Percentiles rank a stretch among this genome's conserved stretches.
Conservation (phyloP, 139 green algal genomes). For the Haematococcus lacustris region DNA sequence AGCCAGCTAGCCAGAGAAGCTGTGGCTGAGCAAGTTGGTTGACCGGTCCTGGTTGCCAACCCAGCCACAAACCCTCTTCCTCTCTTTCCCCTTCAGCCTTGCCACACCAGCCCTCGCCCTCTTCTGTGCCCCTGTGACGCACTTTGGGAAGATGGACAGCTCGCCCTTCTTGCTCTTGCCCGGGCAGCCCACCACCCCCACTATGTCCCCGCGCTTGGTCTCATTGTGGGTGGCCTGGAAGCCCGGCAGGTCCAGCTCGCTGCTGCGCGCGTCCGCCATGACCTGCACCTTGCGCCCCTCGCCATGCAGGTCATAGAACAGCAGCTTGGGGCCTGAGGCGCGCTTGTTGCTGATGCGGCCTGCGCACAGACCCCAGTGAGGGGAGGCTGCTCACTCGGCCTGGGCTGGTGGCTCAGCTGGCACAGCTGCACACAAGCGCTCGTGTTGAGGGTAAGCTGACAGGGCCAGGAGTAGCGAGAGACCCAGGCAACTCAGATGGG, state of each 20-base stretch:
- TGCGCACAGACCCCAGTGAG: no score
- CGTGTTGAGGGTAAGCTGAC: no score
- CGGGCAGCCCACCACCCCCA: slow-evolving; percentile 58
- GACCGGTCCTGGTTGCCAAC: no score
- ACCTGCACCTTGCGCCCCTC: slow-evolving; percentile 91
- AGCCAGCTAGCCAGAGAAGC: no score
- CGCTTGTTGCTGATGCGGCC: slow-evolving; percentile 84
- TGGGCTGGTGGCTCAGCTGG: no score
- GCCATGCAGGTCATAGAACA: slow-evolving; percentile 92
- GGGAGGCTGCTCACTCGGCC: no score
- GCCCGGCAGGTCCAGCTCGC: slow-evolving; percentile 54
- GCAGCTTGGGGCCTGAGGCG: slow-evolving; percentile 83
- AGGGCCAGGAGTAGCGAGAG: no score
- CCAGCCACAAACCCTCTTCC: no score
- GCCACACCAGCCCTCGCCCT: no score
- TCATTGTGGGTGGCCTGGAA: slow-evolving; percentile 79
- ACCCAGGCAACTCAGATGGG: no score
- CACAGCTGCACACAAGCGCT: no score
- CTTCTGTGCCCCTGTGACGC: background rate
- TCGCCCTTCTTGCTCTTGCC: slow-evolving; percentile 97
- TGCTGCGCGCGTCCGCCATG: slow-evolving; percentile 81
- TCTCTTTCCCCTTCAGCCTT: background rate
- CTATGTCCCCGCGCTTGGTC: slow-evolving; percentile 19
- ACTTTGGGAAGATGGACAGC: slow-evolving; percentile 86
- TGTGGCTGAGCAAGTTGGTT: no score